Conservation (phyloP, 2,329 filamentous ascomycete species). For the Microdochium nivale region DNA sequence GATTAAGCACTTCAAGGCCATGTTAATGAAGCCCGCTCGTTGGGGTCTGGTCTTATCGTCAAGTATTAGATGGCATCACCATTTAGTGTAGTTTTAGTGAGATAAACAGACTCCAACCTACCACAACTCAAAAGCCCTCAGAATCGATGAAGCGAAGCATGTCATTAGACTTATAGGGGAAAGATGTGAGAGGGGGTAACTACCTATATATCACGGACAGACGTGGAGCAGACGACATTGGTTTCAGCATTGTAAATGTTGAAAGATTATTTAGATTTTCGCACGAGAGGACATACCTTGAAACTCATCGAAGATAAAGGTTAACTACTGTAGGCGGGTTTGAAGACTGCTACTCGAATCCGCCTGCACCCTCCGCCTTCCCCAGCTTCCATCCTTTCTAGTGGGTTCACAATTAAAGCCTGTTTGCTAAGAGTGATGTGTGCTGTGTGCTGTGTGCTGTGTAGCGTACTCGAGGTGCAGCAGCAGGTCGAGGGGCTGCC, state of each 20-base stretch:
- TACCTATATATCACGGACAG: background rate
- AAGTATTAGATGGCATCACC: background rate
- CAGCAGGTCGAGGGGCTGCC: too few relatives aligned
- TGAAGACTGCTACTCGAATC: too few relatives aligned
- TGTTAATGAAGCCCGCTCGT: background rate
- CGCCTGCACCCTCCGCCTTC: too few relatives aligned
- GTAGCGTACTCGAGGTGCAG: too few relatives aligned
- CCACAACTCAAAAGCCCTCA: background rate
- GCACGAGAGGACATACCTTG: too few relatives aligned
- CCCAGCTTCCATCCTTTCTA: too few relatives aligned
- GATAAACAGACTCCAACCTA: background rate
- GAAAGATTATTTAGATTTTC: background rate
- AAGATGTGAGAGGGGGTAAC: background rate
- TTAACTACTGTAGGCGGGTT: too few relatives aligned
- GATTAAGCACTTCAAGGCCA: background rate
- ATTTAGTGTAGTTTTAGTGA: background rate
- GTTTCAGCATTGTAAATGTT: background rate
- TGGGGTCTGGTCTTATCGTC: background rate
- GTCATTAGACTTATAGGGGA: background rate
- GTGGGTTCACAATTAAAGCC: too few relatives aligned
- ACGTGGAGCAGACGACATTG: background rate
- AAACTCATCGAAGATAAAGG: too few relatives aligned
- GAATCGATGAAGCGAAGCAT: background rate
- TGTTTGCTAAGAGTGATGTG: too few relatives aligned
- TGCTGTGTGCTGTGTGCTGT: too few relatives aligned